These are phyloP conservation scores for Naganishia friedmannii DNA, from an alignment of 768 basidiomycete species.

Conservation along the genomic window DNA sequence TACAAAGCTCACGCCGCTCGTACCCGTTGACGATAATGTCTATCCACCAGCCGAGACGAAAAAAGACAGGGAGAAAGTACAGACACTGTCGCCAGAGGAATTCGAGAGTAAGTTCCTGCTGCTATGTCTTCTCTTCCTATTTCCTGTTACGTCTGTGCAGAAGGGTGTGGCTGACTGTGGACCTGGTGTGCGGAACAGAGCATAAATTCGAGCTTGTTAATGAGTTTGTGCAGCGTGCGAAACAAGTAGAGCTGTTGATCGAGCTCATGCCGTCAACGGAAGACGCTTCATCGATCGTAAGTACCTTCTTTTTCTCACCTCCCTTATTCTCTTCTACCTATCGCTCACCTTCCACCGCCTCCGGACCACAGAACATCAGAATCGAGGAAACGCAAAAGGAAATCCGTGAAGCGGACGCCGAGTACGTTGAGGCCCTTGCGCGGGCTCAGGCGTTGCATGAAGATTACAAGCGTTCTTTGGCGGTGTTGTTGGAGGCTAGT, in stretches of 20 bases:
- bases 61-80: constrained; percentile 22
- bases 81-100: constrained; percentile 14
- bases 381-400: background rate
- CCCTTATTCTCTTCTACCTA: background rate
- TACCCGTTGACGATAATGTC: constrained; percentile 9
- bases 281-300: constrained; percentile 17
- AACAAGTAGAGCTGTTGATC: constrained; percentile 25
- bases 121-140: background rate
- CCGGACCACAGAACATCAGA: background rate
- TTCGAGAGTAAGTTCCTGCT: background rate
- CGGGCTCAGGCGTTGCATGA: constrained; percentile 1
- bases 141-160: background rate
- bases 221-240: constrained; percentile 22
- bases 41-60: constrained; percentile 21
- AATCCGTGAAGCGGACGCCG: constrained; percentile 11
- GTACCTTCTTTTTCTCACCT: background rate
- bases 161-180: background rate
- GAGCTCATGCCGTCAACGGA: constrained; percentile 22
- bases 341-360: background rate
- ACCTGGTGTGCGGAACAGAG: background rate
- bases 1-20: constrained; percentile 6
- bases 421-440: background rate
- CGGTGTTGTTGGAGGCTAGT: background rate
- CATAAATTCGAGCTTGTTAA: constrained; percentile 18
- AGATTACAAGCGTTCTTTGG: constrained; percentile 15